Evolutionary conservation across 2,329 filamentous ascomycete species (phyloP), one percentile per base, ranked within the genome.

Genomic region (Cercospora brassicicola): DNA sequence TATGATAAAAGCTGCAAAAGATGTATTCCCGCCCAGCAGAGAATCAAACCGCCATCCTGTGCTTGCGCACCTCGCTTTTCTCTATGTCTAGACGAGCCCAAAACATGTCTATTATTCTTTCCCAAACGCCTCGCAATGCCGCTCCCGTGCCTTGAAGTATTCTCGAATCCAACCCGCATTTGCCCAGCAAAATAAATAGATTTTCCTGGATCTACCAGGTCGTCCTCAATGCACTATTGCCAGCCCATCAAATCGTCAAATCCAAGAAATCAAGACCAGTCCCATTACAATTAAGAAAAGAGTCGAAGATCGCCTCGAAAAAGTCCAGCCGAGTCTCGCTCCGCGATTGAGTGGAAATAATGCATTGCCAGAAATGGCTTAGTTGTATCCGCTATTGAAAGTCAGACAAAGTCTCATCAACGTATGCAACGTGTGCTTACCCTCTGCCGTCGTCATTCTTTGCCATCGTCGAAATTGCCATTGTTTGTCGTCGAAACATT

Each of bases 361-460:
- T 42, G 62, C 62, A 68, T 65, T 68, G 23, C 53, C 57, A 39
- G 28, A 60, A 67, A 67, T 64, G 60, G 59, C 23, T n/a, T 60
- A 70, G 65, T 72, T 71, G 71, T 70, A 72, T 64, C 69, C 69
- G 33, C 67, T 71, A 59, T 55, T 18, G 42, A 20, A 48, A 70
- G 72, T 73, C 73, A 76, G 69, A 67, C 56, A 45, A 33, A 13
- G 9, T 59, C 28, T 20, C 15, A 36, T 20, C 15, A 23, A 20
- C 15, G 28, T 13, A 11, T 11, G 4, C n/a, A 11, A 59, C 11
- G 6, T 28, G 15, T 60, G 28, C 72, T 67, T 55, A 76, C 75
- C 75, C 75, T 73, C 75, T 70, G 68, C 75, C 74, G 60, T 77
- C 74, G 55, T 77, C 75, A 62, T 73, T 69, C 13, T 72, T 69